These are phyloP conservation scores for Hebeloma cylindrosporum DNA, from an alignment of 768 basidiomycete species.

Conservation along the genomic window DNA sequence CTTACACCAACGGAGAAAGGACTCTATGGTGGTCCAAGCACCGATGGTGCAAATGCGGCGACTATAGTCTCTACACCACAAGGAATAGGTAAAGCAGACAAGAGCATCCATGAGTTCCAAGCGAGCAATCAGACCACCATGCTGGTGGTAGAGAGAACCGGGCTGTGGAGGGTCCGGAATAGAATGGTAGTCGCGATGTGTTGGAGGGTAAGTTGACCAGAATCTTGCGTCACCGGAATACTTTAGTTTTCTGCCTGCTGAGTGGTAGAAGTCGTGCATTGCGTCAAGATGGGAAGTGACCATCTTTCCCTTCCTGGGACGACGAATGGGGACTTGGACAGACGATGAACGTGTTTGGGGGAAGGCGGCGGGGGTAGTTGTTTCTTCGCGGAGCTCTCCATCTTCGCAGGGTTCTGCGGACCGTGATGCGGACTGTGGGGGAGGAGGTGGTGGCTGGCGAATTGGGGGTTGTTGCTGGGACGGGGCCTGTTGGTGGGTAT, in stretches of 20 bases:
- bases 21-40: slow-evolving; percentile 69
- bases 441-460: slow-evolving; percentile 26
- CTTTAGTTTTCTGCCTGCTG: slow-evolving; percentile 72
- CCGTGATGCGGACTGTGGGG: slow-evolving; percentile 28
- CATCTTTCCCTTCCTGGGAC: slow-evolving; percentile 63
- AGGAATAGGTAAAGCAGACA: slow-evolving; percentile 78
- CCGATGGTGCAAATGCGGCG: slow-evolving; percentile 54
- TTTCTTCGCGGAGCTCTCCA: slow-evolving; percentile 55
- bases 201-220: slow-evolving; percentile 68
- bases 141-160: slow-evolving; percentile 71
- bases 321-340: slow-evolving; percentile 55
- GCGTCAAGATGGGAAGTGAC: slow-evolving; percentile 49
- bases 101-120: slow-evolving; percentile 81
- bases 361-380: slow-evolving; percentile 28
- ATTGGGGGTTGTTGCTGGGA: slow-evolving; percentile 26
- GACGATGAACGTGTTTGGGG: slow-evolving; percentile 22
- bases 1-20: slow-evolving; percentile 72
- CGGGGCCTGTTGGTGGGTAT: slow-evolving; percentile 16
- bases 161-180: slow-evolving; percentile 62
- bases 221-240: slow-evolving; percentile 82
- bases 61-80: slow-evolving; percentile 76
- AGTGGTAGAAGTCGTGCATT: slow-evolving; percentile 70
- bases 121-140: slow-evolving; percentile 72
- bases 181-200: slow-evolving; percentile 63
- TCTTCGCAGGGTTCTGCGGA: slow-evolving; percentile 53